Evolutionary conservation across 2,329 filamentous ascomycete genomes (phyloP).

Genomic region (Diplodia corticola): DNA sequence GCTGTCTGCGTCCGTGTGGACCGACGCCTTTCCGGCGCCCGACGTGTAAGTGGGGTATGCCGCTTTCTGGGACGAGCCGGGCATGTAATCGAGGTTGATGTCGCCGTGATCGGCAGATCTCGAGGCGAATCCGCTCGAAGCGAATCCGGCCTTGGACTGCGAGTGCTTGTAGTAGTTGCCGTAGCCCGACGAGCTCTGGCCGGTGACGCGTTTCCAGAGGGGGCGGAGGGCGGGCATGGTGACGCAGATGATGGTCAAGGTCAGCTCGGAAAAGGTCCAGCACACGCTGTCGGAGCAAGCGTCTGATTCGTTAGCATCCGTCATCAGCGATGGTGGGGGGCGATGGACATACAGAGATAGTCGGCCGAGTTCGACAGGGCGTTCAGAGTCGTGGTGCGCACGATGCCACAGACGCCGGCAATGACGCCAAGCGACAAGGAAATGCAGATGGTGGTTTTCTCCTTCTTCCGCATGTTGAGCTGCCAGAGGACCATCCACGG

Average conservation of each 20-base stretch:
- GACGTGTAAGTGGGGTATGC: background rate
- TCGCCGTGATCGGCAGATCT: background rate
- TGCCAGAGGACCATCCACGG: conserved; percentile 32
- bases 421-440: conserved; percentile 32
- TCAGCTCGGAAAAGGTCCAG: conserved; percentile 33
- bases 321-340: background rate
- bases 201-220: conserved; percentile 26
- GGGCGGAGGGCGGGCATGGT: conserved; percentile 33
- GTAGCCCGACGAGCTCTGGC: conserved; percentile 9
- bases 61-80: background rate
- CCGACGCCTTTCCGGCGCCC: background rate
- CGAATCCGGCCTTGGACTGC: conserved; percentile 1
- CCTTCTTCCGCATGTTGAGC: conserved; percentile 32
- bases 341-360: conserved; percentile 28
- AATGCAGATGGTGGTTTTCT: conserved; percentile 36
- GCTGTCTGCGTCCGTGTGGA: conserved; percentile 19
- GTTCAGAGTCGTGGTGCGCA: conserved; percentile 32
- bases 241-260: conserved; percentile 33
- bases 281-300: conserved; percentile 27
- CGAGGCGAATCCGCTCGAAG: background rate
- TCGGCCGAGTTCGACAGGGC: conserved; percentile 26
- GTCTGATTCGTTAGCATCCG: conserved; percentile 10
- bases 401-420: conserved; percentile 29
- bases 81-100: conserved; percentile 20
- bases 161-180: conserved; percentile 17